Evolutionary conservation across 164 flowering plant species (phyloP), one percentile per base, ranked within the genome.

Genomic region (Amborella trichopoda): DNA sequence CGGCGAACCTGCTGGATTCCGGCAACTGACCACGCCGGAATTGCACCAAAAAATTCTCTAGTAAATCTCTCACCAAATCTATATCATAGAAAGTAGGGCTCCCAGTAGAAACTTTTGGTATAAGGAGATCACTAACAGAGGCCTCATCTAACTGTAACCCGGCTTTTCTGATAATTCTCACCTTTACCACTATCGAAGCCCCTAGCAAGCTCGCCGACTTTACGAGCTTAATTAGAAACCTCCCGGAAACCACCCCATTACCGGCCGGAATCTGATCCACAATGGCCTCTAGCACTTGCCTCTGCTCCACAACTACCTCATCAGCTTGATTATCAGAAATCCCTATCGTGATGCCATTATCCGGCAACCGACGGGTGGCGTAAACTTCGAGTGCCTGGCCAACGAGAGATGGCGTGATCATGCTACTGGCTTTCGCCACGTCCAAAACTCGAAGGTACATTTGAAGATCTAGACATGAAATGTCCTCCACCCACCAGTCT

Each of bases 401-500:
- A 14, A 83, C 77, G 18, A 90, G 86, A 59, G 73, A 77, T 4
- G 81, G 66, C 17, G 80, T 76, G 33, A 83, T 68, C 39, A 74
- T 49, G 24, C 95, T 74, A 42, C 63, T 60, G 16, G 20, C 21
- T n/a, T 9, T 38, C 6, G 41, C 16, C n/a, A n/a, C n/a, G n/a
- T n/a, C n/a, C 17, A 38, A 22, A 38, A 38, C 41, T n/a, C 17
- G 41, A 6, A 4, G 41, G 20, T 9, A 38, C 20, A 38, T 19
- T 10, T 6, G 41, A 22, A 38, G 20, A 38, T 76, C 81, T 3
- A 90, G 81, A 36, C 66, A 63, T 1, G 94, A 63, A 46, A 90
- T 54, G 54, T 90, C 98, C 50, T 90, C 98, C 1, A 94, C 83
- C 96, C 98, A 90, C 98, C 96, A 90, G 53, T 86, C 95, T 50